Conservation (phyloP, 1,139 yeast species). For the Blastobotrys buckinghamii region DNA sequence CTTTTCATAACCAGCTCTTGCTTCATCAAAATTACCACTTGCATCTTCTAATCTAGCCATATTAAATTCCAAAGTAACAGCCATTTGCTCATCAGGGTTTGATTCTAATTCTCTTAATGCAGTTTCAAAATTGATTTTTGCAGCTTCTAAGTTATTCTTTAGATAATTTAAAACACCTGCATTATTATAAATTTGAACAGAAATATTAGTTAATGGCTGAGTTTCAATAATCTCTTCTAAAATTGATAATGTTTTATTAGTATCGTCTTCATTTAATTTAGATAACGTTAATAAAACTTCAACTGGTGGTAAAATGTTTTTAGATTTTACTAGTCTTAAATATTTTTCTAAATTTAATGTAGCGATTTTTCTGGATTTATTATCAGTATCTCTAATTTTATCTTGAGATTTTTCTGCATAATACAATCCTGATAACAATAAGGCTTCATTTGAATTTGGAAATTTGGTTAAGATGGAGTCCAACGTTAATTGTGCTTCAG, state of each 20-base stretch:
- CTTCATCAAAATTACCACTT: slow-evolving; percentile 39
- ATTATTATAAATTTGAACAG: slow-evolving; percentile 71
- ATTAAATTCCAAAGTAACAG: slow-evolving; percentile 34
- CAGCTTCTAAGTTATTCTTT: slow-evolving; percentile 51
- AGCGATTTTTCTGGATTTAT: slow-evolving; percentile 34
- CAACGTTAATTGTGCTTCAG: slow-evolving; percentile 81
- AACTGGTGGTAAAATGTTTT: slow-evolving; percentile 58
- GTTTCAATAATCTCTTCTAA: slow-evolving; percentile 53
- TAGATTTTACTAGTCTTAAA: slow-evolving; percentile 51
- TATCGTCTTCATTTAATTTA: slow-evolving; percentile 53
- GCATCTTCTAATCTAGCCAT: slow-evolving; percentile 39
- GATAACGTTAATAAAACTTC: slow-evolving; percentile 68
- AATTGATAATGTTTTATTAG: slow-evolving; percentile 49
- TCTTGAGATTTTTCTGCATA: slow-evolving; percentile 21
- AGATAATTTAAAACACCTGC: slow-evolving; percentile 79
- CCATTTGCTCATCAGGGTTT: slow-evolving; percentile 16
- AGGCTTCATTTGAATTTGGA: slow-evolving; percentile 67
- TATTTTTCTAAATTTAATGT: slow-evolving; percentile 68
- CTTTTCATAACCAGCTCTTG: slow-evolving; percentile 48
- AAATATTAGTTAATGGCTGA: slow-evolving; percentile 41
- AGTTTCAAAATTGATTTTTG: slow-evolving; percentile 44
- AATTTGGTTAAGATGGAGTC: slow-evolving; percentile 65
- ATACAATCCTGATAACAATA: slow-evolving; percentile 21
- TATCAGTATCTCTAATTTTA: slow-evolving; percentile 15
- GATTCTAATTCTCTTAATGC: slow-evolving; percentile 40